A percentile compares a stretch with the other conserved stretches of the same genome.
Evolutionary conservation across 2,329 filamentous ascomycete species (phyloP).

Genomic region (Westerdykella ornata): DNA sequence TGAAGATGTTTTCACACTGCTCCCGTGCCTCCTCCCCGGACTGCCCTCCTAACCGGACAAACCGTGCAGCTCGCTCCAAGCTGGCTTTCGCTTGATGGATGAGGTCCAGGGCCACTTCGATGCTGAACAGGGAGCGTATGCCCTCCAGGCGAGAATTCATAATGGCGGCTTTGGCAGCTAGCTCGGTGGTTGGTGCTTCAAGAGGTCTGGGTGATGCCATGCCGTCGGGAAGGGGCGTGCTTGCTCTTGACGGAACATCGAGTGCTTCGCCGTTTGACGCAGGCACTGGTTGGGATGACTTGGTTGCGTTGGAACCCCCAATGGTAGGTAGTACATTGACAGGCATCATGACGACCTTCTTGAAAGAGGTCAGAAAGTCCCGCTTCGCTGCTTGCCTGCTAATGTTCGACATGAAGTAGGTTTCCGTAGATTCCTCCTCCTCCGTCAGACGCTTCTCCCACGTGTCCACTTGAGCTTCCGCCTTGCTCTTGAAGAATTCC

Average conservation of each 20-base stretch:
- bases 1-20: slow-evolving; percentile 86
- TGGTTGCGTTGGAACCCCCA: slow-evolving; percentile 32
- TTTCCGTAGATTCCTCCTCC: slow-evolving; percentile 84
- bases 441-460: slow-evolving; percentile 93
- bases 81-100: slow-evolving; percentile 85
- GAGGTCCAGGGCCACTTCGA: slow-evolving; percentile 84
- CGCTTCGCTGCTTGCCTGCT: slow-evolving; percentile 93
- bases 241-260: slow-evolving; percentile 24
- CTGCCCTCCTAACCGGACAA: slow-evolving; percentile 72
- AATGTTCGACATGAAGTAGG: slow-evolving; percentile 91
- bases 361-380: slow-evolving; percentile 93
- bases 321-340: slow-evolving; percentile 80
- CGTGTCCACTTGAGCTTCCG: slow-evolving; percentile 66
- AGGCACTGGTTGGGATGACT: slow-evolving; percentile 21
- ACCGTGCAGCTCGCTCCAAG: slow-evolving; percentile 75
- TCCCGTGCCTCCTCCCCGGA: slow-evolving; percentile 76
- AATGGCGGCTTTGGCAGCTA: slow-evolving; percentile 93
- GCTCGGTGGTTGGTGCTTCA: slow-evolving; percentile 78
- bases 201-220: slow-evolving; percentile 32
- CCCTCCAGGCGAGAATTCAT: slow-evolving; percentile 93
- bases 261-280: slow-evolving; percentile 24
- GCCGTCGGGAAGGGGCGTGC: slow-evolving; percentile 37
- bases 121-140: slow-evolving; percentile 90
- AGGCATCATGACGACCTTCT: slow-evolving; percentile 98
- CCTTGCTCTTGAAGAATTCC: slow-evolving; percentile 71